A percentile compares a stretch with the other conserved stretches of the same genome.
phyloP scores from a whole-genome alignment of 176 grass and related monocot genomes.

The Tillandsia fasciculata region DNA sequence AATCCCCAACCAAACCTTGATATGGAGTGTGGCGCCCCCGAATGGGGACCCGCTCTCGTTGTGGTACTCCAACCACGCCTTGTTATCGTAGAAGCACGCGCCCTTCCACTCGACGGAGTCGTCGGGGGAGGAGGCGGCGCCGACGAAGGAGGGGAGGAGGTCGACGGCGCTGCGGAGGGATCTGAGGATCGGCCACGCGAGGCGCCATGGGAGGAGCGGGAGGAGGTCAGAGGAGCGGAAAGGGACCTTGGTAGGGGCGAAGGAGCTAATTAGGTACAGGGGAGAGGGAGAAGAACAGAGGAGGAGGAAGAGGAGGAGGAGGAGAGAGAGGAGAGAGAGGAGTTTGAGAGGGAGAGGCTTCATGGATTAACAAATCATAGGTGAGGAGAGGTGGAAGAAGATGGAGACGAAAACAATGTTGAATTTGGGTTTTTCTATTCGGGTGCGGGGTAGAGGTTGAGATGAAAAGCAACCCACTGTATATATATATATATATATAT shows the following conservation, averaged over 20 bases:
- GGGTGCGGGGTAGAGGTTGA: no score
- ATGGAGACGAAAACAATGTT: neutral
- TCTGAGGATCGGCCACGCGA: slow-evolving; percentile 43
- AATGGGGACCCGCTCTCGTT: slow-evolving; percentile 18
- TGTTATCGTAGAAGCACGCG: slow-evolving; percentile 86
- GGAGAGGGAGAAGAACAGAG: slow-evolving; percentile 14
- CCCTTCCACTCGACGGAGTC: slow-evolving; percentile 65
- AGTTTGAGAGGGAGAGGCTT: slow-evolving; percentile 17
- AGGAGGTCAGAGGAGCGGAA: slow-evolving; percentile 54
- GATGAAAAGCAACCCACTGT: no score
- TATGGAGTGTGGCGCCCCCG: slow-evolving; percentile 21
- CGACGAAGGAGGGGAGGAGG: slow-evolving; percentile 78
- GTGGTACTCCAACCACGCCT: slow-evolving; percentile 33
- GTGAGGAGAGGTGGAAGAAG: neutral
- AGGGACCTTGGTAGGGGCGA: slow-evolving; percentile 24
- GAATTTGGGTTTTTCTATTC: neutral
- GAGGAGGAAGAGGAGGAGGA: slow-evolving; percentile 7
- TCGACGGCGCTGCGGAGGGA: slow-evolving; percentile 49
- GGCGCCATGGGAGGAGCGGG: slow-evolving; percentile 53
- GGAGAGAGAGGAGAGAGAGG: slow-evolving; percentile 15
- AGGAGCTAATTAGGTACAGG: neutral
- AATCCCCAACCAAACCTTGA: slow-evolving; percentile 8
- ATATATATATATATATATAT: no score
- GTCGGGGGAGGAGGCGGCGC: slow-evolving; percentile 26
- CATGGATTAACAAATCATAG: slow-evolving; percentile 25